Percentiles rank a stretch among this genome's conserved stretches.
These are phyloP conservation scores for Backusella circina DNA, from an alignment of 192 early-diverging fungal species.

Conservation along the genomic window DNA sequence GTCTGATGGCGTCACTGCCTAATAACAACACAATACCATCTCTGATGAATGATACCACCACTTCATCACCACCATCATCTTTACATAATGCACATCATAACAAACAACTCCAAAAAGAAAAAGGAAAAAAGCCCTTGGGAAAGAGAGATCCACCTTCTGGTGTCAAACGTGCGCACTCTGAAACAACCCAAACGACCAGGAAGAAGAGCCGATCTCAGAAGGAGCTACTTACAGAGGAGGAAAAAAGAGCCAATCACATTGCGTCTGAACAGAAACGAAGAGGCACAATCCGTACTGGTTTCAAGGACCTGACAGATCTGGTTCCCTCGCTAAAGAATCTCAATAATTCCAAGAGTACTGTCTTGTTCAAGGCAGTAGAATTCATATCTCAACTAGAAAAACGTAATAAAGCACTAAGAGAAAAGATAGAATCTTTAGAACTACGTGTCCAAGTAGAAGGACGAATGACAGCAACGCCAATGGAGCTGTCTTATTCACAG, in stretches of 20 bases:
- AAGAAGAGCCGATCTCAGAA: conserved; percentile 38
- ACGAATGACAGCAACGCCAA: not conserved
- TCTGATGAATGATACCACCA: not conserved
- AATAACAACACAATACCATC: not conserved
- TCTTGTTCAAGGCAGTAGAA: conserved; percentile 67
- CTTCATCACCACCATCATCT: not conserved
- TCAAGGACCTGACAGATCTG: conserved; percentile 88
- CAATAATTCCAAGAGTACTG: conserved; percentile 66
- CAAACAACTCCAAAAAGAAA: not conserved
- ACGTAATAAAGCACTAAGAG: conserved; percentile 40
- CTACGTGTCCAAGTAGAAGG: conserved; percentile 26
- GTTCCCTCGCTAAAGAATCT: conserved; percentile 79
- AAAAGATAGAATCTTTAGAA: conserved; percentile 22
- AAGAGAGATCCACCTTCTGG: not conserved
- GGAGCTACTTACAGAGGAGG: conserved; percentile 71
- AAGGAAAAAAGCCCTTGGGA: not conserved
- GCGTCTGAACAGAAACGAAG: conserved; percentile 73
- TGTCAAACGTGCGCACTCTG: not conserved
- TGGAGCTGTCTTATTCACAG: not conserved
- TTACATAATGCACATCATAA: not conserved
- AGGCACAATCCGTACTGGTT: conserved; percentile 76
- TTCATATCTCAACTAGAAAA: conserved; percentile 63
- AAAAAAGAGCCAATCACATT: conserved; percentile 75
- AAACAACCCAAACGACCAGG: not conserved
- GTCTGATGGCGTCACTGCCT: not conserved